Conservation (phyloP, 1,284 basidiomycete species). For the Clitocybe nebularis region DNA sequence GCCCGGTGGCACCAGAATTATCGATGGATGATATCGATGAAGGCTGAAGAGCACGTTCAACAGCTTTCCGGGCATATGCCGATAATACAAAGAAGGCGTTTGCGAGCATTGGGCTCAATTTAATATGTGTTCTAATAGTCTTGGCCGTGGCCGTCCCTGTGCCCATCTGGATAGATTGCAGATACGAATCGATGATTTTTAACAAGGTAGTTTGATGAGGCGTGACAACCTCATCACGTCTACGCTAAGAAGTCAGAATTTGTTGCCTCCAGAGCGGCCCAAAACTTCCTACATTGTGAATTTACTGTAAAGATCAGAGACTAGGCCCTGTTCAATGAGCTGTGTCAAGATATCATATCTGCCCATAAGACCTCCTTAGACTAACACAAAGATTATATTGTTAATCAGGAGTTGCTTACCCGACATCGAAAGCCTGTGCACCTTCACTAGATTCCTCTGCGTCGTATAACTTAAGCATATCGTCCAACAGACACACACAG, state of each 20-base stretch:
- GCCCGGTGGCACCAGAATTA: conserved; percentile 3
- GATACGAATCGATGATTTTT: conserved; percentile 79
- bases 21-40: conserved; percentile 7
- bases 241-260: conserved; percentile 25
- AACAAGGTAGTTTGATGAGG: conserved; percentile 83
- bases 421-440: conserved; percentile 69
- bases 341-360: conserved; percentile 57
- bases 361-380: too few relatives aligned
- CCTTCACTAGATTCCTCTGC: conserved; percentile 56
- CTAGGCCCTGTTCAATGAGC: conserved; percentile 46
- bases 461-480: conserved; percentile 64
- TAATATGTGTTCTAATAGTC: conserved; percentile 32
- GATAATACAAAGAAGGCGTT: conserved; percentile 52
- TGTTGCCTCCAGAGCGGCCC: conserved; percentile 1
- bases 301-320: conserved; percentile 46
- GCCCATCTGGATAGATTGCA: conserved; percentile 45
- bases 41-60: conserved; percentile 43
- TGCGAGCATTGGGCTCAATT: conserved; percentile 49
- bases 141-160: conserved; percentile 22
- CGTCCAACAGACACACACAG: conserved; percentile 60
- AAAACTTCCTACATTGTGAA: conserved; percentile 44
- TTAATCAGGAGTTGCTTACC: conserved; percentile 48
- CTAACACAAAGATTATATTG: too few relatives aligned
- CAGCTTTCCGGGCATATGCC: conserved; percentile 46
- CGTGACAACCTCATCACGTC: conserved; percentile 69